Percentiles rank a stretch among this genome's conserved stretches.
phyloP scores from a whole-genome alignment of 768 basidiomycete genomes.

The Mycena galopus region DNA sequence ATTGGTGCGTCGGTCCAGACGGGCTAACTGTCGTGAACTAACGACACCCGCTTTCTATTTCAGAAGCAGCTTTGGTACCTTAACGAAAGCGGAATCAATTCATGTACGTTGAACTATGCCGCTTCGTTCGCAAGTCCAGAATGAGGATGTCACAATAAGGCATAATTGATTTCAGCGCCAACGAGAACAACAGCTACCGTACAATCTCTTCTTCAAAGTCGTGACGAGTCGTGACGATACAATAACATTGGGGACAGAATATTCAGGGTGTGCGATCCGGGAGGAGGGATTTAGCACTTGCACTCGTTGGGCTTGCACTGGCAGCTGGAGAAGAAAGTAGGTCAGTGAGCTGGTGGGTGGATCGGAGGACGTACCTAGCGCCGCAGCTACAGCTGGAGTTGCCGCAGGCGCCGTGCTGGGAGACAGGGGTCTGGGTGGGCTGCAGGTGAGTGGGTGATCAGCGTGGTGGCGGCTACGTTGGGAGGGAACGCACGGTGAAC shows the following conservation, averaged over 20 bases:
- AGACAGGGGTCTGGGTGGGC: constrained; percentile 55
- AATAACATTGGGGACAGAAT: constrained; percentile 1
- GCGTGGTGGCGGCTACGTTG: background rate
- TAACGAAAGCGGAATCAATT: constrained; percentile 2
- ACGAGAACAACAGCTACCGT: constrained; percentile 35
- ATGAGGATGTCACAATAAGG: constrained; percentile 36
- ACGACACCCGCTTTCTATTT: background rate
- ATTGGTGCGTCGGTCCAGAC: constrained; percentile 58
- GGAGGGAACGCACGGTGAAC: constrained; percentile 53
- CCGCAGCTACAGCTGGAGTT: constrained; percentile 65
- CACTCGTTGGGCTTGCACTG: constrained; percentile 65
- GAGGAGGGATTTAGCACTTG: constrained; percentile 65
- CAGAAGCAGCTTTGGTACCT: constrained; percentile 18
- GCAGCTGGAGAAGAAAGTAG: constrained; percentile 57
- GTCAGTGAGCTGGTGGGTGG: constrained; percentile 4
- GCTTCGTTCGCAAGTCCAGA: background rate
- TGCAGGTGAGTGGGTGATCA: constrained; percentile 34
- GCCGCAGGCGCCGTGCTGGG: constrained; percentile 63
- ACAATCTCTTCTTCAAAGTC: constrained; percentile 31
- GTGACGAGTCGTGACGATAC: constrained; percentile 19
- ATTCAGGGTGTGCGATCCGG: constrained; percentile 17
- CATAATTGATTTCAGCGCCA: constrained; percentile 32
- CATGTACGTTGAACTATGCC: constrained; percentile 8
- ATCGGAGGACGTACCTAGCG: constrained; percentile 49
- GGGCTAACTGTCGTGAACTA: background rate